phyloP scores from a whole-genome alignment of 2,329 filamentous ascomycete species.

The Aureobasidium zeae region DNA sequence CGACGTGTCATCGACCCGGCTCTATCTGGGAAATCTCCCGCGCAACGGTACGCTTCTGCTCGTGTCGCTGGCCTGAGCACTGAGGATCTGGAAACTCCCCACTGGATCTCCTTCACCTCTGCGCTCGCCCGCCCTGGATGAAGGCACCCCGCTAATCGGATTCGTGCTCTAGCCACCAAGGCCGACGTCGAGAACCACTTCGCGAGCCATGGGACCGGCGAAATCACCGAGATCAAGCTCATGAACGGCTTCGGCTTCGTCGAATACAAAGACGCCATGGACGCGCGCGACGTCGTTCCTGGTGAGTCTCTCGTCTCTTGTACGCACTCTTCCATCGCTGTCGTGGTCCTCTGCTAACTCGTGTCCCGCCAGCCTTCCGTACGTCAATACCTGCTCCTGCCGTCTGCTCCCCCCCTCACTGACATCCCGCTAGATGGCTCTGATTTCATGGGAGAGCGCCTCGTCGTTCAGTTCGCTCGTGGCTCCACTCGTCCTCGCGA shows the following conservation, averaged over 20 bases:
- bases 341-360: constrained; percentile 18
- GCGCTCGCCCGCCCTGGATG: constrained; percentile 15
- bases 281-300: constrained; percentile 95
- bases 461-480: constrained; percentile 96
- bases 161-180: constrained; percentile 69
- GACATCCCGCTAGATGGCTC: constrained; percentile 66
- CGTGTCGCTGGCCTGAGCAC: constrained; percentile 18
- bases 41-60: constrained; percentile 66
- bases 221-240: constrained; percentile 97
- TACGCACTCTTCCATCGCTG: constrained; percentile 14
- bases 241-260: constrained; percentile 99
- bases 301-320: constrained; percentile 51
- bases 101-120: constrained; percentile 13
- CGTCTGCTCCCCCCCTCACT: background rate
- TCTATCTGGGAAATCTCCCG: constrained; percentile 96
- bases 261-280: constrained; percentile 97
- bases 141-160: constrained; percentile 38
- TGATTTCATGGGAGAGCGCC: constrained; percentile 93
- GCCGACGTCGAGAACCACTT: constrained; percentile 95
- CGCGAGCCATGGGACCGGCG: constrained; percentile 86
- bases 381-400: constrained; percentile 31
- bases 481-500: constrained; percentile 61
- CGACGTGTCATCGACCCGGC: constrained; percentile 87
- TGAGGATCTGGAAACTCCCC: constrained; percentile 16
- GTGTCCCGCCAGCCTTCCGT: constrained; percentile 47